These are phyloP conservation scores for Chlorella sp. DNA, from an alignment of 139 green algal genomes.

Conservation along the genomic window DNA sequence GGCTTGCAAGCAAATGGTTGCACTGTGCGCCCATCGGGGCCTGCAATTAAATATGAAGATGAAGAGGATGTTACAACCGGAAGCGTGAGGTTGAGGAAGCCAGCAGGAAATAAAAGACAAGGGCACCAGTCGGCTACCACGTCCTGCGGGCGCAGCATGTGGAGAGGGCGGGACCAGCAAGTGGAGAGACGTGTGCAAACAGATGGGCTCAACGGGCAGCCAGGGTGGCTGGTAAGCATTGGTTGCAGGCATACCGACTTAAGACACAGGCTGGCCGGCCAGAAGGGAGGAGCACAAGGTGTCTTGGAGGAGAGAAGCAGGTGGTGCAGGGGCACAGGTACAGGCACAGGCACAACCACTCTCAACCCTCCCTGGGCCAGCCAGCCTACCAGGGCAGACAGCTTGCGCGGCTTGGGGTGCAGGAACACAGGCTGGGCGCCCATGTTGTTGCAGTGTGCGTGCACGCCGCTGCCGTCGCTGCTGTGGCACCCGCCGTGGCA, in stretches of 20 bases:
- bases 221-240: not conserved
- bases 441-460: not conserved
- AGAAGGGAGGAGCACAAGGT: not conserved
- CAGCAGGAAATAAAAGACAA: no score
- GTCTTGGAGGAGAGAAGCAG: not conserved
- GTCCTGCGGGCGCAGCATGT: no score
- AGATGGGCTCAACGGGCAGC: no score
- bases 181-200: no score
- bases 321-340: no score
- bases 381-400: conserved; percentile 6
- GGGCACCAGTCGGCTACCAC: not conserved
- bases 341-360: not conserved
- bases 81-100: not conserved
- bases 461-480: not conserved
- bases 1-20: no score
- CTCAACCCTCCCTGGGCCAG: not conserved
- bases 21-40: no score
- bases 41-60: no score
- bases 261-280: no score
- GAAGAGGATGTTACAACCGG: no score
- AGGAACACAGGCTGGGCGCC: not conserved
- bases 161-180: not conserved
- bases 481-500: not conserved
- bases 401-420: not conserved
- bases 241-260: not conserved